A percentile compares a stretch with the other conserved stretches of the same genome.
phyloP scores from a whole-genome alignment of 257 asterid species.

The Nicotiana noctiflora region DNA sequence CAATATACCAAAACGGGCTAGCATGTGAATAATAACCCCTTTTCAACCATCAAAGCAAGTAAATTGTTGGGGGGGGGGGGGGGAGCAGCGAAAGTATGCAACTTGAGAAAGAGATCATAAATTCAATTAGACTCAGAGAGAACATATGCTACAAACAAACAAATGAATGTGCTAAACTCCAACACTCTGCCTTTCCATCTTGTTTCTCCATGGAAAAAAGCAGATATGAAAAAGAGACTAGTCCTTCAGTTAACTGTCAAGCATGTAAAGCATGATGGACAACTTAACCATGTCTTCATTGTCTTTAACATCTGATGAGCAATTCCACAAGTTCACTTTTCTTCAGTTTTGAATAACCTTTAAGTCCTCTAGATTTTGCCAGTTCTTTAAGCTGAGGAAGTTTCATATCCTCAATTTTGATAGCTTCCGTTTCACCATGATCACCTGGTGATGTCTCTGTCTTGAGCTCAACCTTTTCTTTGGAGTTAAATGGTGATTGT shows the following conservation, averaged over 20 bases:
- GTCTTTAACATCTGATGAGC: conserved; percentile 18
- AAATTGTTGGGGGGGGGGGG: background rate
- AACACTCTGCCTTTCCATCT: background rate
- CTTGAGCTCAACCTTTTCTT: conserved; percentile 10
- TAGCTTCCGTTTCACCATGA: conserved; percentile 10
- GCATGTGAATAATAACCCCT: background rate
- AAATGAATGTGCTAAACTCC: background rate
- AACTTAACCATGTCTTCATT: background rate
- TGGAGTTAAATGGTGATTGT: conserved; percentile 19
- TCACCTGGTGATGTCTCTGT: background rate
- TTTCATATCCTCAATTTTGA: conserved; percentile 48
- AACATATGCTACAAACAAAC: background rate
- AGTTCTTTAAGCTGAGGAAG: conserved; percentile 51
- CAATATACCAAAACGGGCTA: background rate
- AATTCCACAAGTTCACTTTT: conserved; percentile 60
- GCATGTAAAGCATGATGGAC: background rate
- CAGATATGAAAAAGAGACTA: background rate
- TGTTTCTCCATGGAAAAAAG: background rate
- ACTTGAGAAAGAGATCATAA: background rate
- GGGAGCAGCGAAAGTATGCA: background rate
- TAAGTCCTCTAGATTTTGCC: conserved; percentile 64
- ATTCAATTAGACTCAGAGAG: background rate
- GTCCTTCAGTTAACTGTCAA: background rate
- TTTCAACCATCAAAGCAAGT: background rate
- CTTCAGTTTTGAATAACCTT: conserved; percentile 64